phyloP scores from a whole-genome alignment of 345 rosid species.

The Brassica cretica region DNA sequence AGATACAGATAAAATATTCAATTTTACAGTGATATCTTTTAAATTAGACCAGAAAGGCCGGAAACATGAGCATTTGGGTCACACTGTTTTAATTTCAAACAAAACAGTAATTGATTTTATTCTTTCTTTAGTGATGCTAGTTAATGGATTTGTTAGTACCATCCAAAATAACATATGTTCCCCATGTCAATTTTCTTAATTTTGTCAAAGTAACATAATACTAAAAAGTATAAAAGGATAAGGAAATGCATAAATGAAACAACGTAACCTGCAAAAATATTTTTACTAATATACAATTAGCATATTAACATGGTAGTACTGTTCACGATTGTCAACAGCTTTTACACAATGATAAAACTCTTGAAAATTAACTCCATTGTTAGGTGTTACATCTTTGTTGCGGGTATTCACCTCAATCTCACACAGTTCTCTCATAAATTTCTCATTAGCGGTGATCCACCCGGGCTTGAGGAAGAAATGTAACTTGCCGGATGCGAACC shows the following conservation, averaged over 20 bases:
- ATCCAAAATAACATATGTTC: neutral
- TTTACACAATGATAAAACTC: neutral
- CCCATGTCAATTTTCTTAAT: neutral
- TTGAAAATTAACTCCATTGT: neutral
- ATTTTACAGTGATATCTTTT: neutral
- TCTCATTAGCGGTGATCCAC: neutral
- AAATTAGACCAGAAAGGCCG: neutral
- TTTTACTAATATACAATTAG: neutral
- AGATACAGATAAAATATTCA: conserved; percentile 11
- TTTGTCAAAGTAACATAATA: neutral
- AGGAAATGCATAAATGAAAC: conserved; percentile 1
- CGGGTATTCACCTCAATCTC: neutral
- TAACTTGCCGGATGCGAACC: neutral
- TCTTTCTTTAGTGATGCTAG: neutral
- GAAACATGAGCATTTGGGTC: conserved; percentile 7
- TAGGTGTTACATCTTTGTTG: conserved; percentile 5
- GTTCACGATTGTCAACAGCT: neutral
- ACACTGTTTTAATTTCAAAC: conserved; percentile 31
- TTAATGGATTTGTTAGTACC: neutral
- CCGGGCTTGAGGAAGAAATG: neutral
- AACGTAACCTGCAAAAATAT: neutral
- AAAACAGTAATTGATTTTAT: conserved; percentile 14
- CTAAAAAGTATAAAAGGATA: neutral
- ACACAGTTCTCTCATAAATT: neutral
- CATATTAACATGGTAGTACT: neutral